Conservation (phyloP, 2,329 filamentous ascomycete species). For the Lachnellula occidentalis region DNA sequence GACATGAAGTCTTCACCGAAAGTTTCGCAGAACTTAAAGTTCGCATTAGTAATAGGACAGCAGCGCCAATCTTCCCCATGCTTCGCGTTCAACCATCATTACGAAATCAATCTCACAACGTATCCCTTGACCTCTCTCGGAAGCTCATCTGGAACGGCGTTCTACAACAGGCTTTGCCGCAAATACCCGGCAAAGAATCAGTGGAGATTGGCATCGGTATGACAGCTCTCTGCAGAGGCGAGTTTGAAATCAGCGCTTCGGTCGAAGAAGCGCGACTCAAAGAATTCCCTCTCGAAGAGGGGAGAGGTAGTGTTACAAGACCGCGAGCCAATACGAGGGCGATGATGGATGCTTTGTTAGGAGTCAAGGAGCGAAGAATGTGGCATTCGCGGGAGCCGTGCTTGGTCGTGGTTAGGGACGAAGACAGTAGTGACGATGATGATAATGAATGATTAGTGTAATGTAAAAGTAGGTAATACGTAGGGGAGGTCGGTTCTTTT, state of each 20-base stretch:
- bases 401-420: conserved; percentile 48
- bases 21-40: conserved; percentile 65
- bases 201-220: conserved; percentile 62
- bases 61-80: conserved; percentile 61
- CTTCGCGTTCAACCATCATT: conserved; percentile 73
- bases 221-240: conserved; percentile 70
- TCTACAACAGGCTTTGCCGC: conserved; percentile 66
- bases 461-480: not conserved
- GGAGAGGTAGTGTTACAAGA: conserved; percentile 30
- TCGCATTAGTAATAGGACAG: conserved; percentile 69
- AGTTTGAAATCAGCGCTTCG: conserved; percentile 74
- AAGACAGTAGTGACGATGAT: conserved; percentile 19
- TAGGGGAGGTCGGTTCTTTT: not conserved
- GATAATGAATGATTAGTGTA: conserved; percentile 14
- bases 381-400: conserved; percentile 59
- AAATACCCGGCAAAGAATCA: conserved; percentile 53
- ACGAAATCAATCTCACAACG: conserved; percentile 55
- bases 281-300: conserved; percentile 15
- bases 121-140: conserved; percentile 75
- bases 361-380: conserved; percentile 54
- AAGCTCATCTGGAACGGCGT: conserved; percentile 82
- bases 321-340: conserved; percentile 49
- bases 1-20: conserved; percentile 41
- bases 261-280: conserved; percentile 70
- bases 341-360: conserved; percentile 54